Evolutionary conservation across 306 rosid species (phyloP).

Genomic region (Cicer cuneatum): DNA sequence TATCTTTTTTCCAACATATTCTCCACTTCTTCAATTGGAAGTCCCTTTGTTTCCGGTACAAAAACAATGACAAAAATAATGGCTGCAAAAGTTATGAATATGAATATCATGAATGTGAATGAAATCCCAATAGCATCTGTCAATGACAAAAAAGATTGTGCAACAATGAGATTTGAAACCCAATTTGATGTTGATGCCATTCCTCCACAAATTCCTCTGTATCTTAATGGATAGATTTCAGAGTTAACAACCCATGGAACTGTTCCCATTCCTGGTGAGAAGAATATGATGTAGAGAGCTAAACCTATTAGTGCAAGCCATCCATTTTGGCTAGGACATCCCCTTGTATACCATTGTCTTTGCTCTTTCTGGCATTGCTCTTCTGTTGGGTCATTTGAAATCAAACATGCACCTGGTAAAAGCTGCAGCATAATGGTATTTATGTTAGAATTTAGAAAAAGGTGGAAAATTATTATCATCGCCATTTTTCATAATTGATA

Average conservation of each 20-base stretch:
- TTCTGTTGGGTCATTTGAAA: slow-evolving; percentile 51
- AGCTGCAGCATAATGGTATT: slow-evolving; percentile 45
- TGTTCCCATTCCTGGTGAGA: slow-evolving; percentile 79
- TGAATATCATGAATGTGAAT: slow-evolving; percentile 61
- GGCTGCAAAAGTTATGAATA: slow-evolving; percentile 54
- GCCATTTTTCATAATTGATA: no score
- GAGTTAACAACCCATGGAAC: slow-evolving; percentile 79
- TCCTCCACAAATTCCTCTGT: slow-evolving; percentile 68
- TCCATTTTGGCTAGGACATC: slow-evolving; percentile 68
- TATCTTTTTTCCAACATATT: slow-evolving; percentile 56
- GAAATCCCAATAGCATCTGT: slow-evolving; percentile 63
- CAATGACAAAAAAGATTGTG: slow-evolving; percentile 60
- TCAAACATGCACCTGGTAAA: slow-evolving; percentile 64
- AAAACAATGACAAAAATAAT: slow-evolving; percentile 58
- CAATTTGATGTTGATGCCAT: slow-evolving; percentile 72
- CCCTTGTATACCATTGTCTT: slow-evolving; percentile 64
- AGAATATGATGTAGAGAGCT: slow-evolving; percentile 60
- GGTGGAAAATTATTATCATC: no score
- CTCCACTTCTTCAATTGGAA: slow-evolving; percentile 71
- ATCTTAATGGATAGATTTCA: slow-evolving; percentile 69
- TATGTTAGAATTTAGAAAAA: background rate
- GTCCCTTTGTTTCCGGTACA: slow-evolving; percentile 69
- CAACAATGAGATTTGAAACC: slow-evolving; percentile 65
- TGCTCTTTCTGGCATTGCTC: slow-evolving; percentile 39
- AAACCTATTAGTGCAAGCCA: slow-evolving; percentile 58